phyloP scores from a whole-genome alignment of 768 basidiomycete species.

The Leccinum arenicola region DNA sequence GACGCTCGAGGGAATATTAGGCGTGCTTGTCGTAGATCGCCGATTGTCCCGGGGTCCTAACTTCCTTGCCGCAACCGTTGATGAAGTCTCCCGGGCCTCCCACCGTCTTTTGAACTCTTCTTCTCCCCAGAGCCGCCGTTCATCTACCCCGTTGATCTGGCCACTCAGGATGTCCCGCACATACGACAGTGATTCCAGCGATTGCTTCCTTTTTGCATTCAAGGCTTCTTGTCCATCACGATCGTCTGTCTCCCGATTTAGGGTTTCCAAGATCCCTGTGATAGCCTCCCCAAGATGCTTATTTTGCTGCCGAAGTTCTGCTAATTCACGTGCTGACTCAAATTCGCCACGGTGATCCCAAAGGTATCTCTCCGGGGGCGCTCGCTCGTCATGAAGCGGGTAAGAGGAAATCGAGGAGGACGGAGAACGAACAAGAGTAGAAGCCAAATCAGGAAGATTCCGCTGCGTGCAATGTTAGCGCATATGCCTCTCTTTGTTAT shows the following conservation, averaged over 20 bases:
- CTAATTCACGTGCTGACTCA: slow-evolving; percentile 66
- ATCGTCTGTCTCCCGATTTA: slow-evolving; percentile 52
- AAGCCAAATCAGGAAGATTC: slow-evolving; percentile 82
- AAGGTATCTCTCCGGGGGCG: slow-evolving; percentile 54
- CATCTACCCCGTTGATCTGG: slow-evolving; percentile 53
- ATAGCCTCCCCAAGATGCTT: slow-evolving; percentile 67
- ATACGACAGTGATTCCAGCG: slow-evolving; percentile 73
- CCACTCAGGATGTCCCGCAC: slow-evolving; percentile 71
- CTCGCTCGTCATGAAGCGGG: slow-evolving; percentile 60
- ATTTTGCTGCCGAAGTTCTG: slow-evolving; percentile 53
- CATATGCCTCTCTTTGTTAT: neutral
- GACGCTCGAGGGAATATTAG: slow-evolving; percentile 14
- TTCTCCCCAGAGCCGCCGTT: slow-evolving; percentile 62
- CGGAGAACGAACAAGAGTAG: slow-evolving; percentile 58
- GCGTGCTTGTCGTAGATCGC: slow-evolving; percentile 10
- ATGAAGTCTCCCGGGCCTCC: slow-evolving; percentile 26
- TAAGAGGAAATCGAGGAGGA: slow-evolving; percentile 47
- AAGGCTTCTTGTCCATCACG: slow-evolving; percentile 36
- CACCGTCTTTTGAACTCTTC: slow-evolving; percentile 41
- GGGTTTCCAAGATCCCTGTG: slow-evolving; percentile 69
- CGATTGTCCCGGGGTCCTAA: slow-evolving; percentile 11
- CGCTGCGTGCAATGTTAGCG: slow-evolving; percentile 43
- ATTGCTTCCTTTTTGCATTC: slow-evolving; percentile 51
- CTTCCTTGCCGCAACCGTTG: slow-evolving; percentile 22
- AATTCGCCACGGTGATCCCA: slow-evolving; percentile 71